Evolutionary conservation across 2,329 filamentous ascomycete species (phyloP), one percentile per base, ranked within the genome.

Genomic region (Phaeophleospora eucalypticola): DNA sequence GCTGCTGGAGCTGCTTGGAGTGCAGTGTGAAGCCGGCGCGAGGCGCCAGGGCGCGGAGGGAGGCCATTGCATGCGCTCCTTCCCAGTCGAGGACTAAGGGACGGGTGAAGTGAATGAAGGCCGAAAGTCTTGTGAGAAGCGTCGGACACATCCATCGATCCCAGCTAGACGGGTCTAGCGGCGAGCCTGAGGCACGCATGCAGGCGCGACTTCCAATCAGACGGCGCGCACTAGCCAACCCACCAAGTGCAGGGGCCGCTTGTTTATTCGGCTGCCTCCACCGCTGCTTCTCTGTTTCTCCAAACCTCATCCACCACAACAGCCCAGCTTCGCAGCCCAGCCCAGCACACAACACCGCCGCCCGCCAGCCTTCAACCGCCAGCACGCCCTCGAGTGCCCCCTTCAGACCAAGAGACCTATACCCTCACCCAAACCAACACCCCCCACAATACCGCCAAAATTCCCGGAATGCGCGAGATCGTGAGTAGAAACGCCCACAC

Each of bases 401-500:
- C 32, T 38, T 46, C 34, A 1, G 32, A 8, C 19, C 37, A 29
- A 24, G 44, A 41, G 44, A 41, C 21, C 3, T 24, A 46, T 18
- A 46, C 43, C 45, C 41, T 41, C 45, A 41, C 46, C 36, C 46
- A 50, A 54, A 55, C 55, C 57, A 58, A 49, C 57, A 56, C 46
- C 45, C 51, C 52, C 36, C 41, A 45, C 51, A 54, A 53, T 48
- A 51, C 43, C 52, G 47, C 45, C 51, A 55, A 55, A 51, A 52
- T 54, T 49, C 57, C 65, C 71, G 82, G 70, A 60, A 84, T 84
- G 81, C 81, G 81, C 77, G 81, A 84, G 73, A 84, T 84, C 72
- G 81, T 84, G 73, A 71, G 80, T 81, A 47, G 52, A 53, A 46
- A 49, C 45, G 50, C 52, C 56, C 56, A 53, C 43, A 49, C 44